A percentile compares a stretch with the other conserved stretches of the same genome.
These are phyloP conservation scores for Trichoderma sp. DNA, from an alignment of 2,329 filamentous ascomycete species.

Conservation along the genomic window DNA sequence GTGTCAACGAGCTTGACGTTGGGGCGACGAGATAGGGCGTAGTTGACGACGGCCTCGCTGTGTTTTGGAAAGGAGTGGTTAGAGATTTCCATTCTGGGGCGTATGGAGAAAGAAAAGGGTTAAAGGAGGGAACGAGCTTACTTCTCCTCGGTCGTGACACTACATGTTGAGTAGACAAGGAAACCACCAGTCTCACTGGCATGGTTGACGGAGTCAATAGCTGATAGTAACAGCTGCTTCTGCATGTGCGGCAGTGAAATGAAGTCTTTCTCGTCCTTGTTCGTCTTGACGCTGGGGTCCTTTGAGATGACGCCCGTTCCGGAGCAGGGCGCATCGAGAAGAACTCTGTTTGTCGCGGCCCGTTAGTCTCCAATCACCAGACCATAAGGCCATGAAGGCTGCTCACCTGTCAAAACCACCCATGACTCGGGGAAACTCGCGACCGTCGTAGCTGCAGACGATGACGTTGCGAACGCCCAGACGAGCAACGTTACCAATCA, in stretches of 20 bases:
- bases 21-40: conserved; percentile 85
- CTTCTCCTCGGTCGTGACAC: conserved; percentile 85
- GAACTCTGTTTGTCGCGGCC: conserved; percentile 50
- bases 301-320: conserved; percentile 98
- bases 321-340: conserved; percentile 93
- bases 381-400: neutral
- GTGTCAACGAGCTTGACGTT: conserved; percentile 95
- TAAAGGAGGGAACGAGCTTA: neutral
- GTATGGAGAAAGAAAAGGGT: neutral
- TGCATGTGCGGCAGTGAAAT: conserved; percentile 89
- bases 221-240: conserved; percentile 88
- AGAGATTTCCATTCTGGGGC: neutral
- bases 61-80: neutral
- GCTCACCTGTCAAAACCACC: conserved; percentile 83
- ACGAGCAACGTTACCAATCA: conserved; percentile 97
- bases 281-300: conserved; percentile 95
- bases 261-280: conserved; percentile 96
- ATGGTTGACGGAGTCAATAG: conserved; percentile 94
- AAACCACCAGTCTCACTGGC: conserved; percentile 90
- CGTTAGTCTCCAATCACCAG: neutral
- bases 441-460: conserved; percentile 92
- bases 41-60: conserved; percentile 83
- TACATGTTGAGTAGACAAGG: conserved; percentile 95
- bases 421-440: conserved; percentile 91
- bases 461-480: conserved; percentile 91